Conservation (phyloP, 441 rosid genomes). For the Raphanus hybrid region DNA sequence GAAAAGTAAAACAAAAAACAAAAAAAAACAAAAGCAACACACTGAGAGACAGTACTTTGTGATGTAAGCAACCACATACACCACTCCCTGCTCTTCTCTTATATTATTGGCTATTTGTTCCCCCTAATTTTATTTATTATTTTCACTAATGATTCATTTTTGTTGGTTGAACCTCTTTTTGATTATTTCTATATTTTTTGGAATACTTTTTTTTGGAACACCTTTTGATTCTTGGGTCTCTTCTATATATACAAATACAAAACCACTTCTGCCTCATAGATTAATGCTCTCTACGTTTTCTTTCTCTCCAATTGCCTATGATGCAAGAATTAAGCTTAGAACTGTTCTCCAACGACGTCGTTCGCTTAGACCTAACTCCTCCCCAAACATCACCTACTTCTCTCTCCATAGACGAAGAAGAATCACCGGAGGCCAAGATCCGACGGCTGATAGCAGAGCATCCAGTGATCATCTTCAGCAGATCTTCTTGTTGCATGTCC, state of each 20-base stretch:
- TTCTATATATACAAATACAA: conserved; percentile 42
- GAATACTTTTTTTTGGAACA: background rate
- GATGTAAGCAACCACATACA: conserved; percentile 63
- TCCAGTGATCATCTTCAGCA: conserved; percentile 87
- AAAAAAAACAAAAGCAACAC: conserved; percentile 30
- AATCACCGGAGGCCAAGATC: conserved; percentile 73
- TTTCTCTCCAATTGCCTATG: conserved; percentile 20
- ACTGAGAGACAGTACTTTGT: conserved; percentile 50
- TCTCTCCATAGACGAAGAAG: conserved; percentile 77
- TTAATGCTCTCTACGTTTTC: conserved; percentile 17
- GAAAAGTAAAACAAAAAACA: background rate
- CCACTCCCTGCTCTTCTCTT: conserved; percentile 35
- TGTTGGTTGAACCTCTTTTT: background rate
- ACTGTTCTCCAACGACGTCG: conserved; percentile 46
- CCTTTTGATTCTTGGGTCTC: conserved; percentile 28
- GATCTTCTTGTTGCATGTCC: conserved; percentile 91
- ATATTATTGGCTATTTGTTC: conserved; percentile 28
- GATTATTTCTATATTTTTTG: conserved; percentile 11
- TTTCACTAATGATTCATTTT: conserved; percentile 7
- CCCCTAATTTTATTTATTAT: background rate
- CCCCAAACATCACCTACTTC: conserved; percentile 44
- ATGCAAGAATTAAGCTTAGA: conserved; percentile 71
- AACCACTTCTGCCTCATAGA: conserved; percentile 26
- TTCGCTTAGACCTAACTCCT: conserved; percentile 55
- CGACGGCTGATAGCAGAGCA: conserved; percentile 84